Evolutionary conservation across 1,284 basidiomycete genomes (phyloP).

Genomic region (Grifola frondosa): DNA sequence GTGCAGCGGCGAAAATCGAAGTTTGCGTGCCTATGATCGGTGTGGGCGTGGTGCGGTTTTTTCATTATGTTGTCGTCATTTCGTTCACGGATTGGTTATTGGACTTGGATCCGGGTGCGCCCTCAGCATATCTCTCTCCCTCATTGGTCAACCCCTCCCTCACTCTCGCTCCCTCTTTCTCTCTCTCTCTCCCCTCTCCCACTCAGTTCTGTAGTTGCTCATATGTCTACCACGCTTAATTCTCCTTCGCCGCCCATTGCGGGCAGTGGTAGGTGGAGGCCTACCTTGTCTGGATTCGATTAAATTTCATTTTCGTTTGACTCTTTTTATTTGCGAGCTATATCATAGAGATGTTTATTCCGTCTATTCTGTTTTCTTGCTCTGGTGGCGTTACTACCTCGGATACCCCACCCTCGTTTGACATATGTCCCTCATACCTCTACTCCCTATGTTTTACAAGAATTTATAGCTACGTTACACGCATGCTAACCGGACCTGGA

Average conservation of each 20-base stretch:
- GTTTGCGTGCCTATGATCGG: constrained; percentile 64
- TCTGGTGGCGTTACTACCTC: constrained; percentile 11
- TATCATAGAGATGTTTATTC: constrained; percentile 21
- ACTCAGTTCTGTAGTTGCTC: constrained; percentile 6
- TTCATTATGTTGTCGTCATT: not conserved
- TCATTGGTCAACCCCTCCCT: constrained; percentile 6
- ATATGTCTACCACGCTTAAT: constrained; percentile 6
- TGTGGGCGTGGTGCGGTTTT: constrained; percentile 1
- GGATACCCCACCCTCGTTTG: constrained; percentile 27
- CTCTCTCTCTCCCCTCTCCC: constrained; percentile 12
- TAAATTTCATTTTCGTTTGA: constrained; percentile 6
- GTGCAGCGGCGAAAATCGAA: constrained; percentile 80
- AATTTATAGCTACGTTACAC: not conserved
- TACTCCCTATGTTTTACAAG: constrained; percentile 5
- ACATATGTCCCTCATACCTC: constrained; percentile 18
- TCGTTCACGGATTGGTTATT: not conserved
- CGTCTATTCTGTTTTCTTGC: constrained; percentile 1
- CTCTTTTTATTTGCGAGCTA: constrained; percentile 7
- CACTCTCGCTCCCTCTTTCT: constrained; percentile 9
- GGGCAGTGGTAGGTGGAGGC: constrained; percentile 3
- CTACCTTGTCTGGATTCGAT: too few relatives aligned
- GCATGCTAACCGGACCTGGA: too few relatives aligned
- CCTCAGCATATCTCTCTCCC: not conserved
- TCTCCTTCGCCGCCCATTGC: not conserved
- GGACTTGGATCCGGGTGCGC: constrained; percentile 1